A percentile compares a stretch with the other conserved stretches of the same genome.
Conservation (phyloP, 2,329 filamentous ascomycete genomes). For the Penicillium fuscoglaucum region DNA sequence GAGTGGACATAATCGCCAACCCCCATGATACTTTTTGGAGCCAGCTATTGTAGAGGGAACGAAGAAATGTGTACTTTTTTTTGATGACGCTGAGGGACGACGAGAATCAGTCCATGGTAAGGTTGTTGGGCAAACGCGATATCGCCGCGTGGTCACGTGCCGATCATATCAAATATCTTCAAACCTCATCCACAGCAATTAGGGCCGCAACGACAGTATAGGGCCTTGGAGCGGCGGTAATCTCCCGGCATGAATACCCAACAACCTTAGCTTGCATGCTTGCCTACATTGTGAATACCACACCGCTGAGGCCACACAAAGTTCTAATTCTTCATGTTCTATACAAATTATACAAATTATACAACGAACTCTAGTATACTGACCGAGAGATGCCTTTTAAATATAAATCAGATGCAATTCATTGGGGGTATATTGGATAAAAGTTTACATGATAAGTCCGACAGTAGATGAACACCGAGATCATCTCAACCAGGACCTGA, state of each 20-base stretch:
- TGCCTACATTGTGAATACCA: neutral
- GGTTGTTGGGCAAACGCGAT: slow-evolving; percentile 24
- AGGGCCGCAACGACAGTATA: neutral
- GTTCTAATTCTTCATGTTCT: neutral
- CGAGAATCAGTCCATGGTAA: neutral
- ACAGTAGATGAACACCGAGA: neutral
- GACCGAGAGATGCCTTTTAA: neutral
- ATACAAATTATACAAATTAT: neutral
- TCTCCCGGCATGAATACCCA: neutral
- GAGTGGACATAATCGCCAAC: slow-evolving; percentile 46
- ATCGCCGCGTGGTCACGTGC: slow-evolving; percentile 35
- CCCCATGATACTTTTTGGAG: slow-evolving; percentile 34
- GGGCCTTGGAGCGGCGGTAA: neutral
- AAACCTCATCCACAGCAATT: neutral
- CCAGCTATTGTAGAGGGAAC: neutral
- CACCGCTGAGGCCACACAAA: neutral
- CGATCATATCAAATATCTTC: neutral
- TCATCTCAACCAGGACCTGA: neutral
- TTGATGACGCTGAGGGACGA: neutral
- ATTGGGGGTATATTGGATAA: slow-evolving; percentile 2
- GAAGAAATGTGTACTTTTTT: neutral
- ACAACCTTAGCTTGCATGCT: neutral
- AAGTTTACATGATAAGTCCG: neutral
- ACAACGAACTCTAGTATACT: neutral
- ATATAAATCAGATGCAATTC: neutral